A percentile compares a stretch with the other conserved stretches of the same genome.
Evolutionary conservation across 768 basidiomycete species (phyloP).

Genomic region (Hygrophorus russula): DNA sequence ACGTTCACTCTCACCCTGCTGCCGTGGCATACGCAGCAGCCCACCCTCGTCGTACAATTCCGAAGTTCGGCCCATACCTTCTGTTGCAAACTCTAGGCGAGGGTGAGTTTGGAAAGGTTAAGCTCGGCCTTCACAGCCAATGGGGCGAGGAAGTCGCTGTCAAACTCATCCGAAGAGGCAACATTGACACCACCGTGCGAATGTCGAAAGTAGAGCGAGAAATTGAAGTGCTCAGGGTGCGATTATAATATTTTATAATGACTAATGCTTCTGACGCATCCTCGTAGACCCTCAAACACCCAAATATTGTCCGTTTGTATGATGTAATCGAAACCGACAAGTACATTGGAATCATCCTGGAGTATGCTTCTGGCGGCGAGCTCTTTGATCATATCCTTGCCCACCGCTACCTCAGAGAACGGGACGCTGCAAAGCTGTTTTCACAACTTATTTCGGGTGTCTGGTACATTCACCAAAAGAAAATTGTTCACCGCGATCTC

Average conservation of each 20-base stretch:
- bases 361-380: slow-evolving; percentile 97
- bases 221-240: slow-evolving; percentile 90
- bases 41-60: slow-evolving; percentile 78
- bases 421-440: slow-evolving; percentile 91
- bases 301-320: slow-evolving; percentile 95
- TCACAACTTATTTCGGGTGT: slow-evolving; percentile 98
- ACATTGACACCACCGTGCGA: slow-evolving; percentile 74
- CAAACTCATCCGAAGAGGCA: slow-evolving; percentile 90
- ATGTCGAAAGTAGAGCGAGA: slow-evolving; percentile 96
- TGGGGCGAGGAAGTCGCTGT: slow-evolving; percentile 99
- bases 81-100: slow-evolving; percentile 94
- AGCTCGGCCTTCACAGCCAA: slow-evolving; percentile 86
- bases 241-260: slow-evolving; percentile 13
- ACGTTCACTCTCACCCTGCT: slow-evolving; percentile 79
- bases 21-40: slow-evolving; percentile 74
- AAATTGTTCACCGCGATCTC: slow-evolving; percentile 98
- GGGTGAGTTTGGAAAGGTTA: slow-evolving; percentile 98
- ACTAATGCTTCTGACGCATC: slow-evolving; percentile 10
- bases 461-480: slow-evolving; percentile 98
- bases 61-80: slow-evolving; percentile 92
- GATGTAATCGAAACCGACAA: slow-evolving; percentile 99
- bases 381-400: slow-evolving; percentile 98
- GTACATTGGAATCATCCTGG: slow-evolving; percentile 98
- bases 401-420: slow-evolving; percentile 90
- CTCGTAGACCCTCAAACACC: slow-evolving; percentile 80